Evolutionary conservation across 257 asterid species (phyloP), one percentile per base, ranked within the genome.

Genomic region (Scutellaria baicalensis): DNA sequence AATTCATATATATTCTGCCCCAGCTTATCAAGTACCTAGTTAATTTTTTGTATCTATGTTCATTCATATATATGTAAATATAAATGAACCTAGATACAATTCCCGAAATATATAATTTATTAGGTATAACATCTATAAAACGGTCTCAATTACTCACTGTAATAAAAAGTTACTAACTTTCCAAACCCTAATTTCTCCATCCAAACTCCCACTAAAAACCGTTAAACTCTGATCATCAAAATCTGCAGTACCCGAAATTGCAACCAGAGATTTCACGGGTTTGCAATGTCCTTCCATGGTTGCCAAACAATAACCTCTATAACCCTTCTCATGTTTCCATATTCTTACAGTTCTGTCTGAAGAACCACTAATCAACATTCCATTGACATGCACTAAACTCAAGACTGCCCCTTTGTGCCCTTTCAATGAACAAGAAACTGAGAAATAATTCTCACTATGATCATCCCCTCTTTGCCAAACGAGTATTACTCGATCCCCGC

Each of bases 101-200:
- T n/a, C n/a, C n/a, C n/a, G n/a, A n/a, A n/a, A n/a, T n/a, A n/a
- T 27, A 23, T 23, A 27, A 27, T 27, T 27, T 5, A 27, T 27
- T 5, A 27, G 33, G 33, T 27, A 5, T 5, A 27, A 27, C 33
- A 27, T 27, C 0, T 1, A 27, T 5, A 27, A 27, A 0, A 27
- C 5, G 0, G 33, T 27, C 33, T 0, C 4, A 9, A 42, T 44
- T 44, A 7, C 20, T 45, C 50, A 7, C 20, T 45, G 6, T 50
- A 39, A 55, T 67, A 21, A 67, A 77, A 66, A 55, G 67, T 44
- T 33, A 72, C n/a, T 27, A 42, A 84, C 71, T 76, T 81, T 76
- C 90, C 90, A 87, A 16, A 79, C 82, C 78, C 76, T 79, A 40
- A 87, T 84, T 69, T 87, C 86, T 48, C 90, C 90, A 73, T 83